These are phyloP conservation scores for Heliocybe sulcata DNA, from an alignment of 1,284 basidiomycete species.

Conservation along the genomic window DNA sequence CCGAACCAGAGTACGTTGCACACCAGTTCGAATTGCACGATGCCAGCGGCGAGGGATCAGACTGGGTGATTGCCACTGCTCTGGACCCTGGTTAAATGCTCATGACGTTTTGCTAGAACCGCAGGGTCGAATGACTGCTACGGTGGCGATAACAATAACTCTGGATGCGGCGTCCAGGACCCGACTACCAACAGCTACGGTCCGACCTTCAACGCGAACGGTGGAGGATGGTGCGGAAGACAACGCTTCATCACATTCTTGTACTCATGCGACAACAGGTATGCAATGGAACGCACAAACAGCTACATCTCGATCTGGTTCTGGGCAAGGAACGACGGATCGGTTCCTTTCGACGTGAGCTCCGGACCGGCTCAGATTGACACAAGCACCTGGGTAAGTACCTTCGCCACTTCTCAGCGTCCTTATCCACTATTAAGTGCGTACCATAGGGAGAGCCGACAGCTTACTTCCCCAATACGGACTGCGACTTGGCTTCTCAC, in stretches of 20 bases:
- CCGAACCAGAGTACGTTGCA: constrained; percentile 35
- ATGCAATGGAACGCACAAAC: constrained; percentile 31
- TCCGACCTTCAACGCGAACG: constrained; percentile 29
- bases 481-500: constrained; percentile 15
- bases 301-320: constrained; percentile 31
- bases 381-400: constrained; percentile 23
- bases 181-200: constrained; percentile 30
- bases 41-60: background rate
- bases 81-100: background rate
- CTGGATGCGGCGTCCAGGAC: constrained; percentile 37
- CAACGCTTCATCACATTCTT: background rate
- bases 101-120: constrained; percentile 10
- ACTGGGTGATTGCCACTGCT: background rate
- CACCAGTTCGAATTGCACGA: constrained; percentile 25
- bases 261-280: constrained; percentile 12
- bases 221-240: constrained; percentile 29
- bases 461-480: constrained; percentile 18
- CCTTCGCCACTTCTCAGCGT: background rate
- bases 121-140: constrained; percentile 26
- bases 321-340: constrained; percentile 25
- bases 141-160: constrained; percentile 29
- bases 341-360: constrained; percentile 22
- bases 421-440: background rate
- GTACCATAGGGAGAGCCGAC: constrained; percentile 14
- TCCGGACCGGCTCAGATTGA: constrained; percentile 17